phyloP scores from a whole-genome alignment of 73 alveolate genomes.

The Tetrahymena elliotti region DNA sequence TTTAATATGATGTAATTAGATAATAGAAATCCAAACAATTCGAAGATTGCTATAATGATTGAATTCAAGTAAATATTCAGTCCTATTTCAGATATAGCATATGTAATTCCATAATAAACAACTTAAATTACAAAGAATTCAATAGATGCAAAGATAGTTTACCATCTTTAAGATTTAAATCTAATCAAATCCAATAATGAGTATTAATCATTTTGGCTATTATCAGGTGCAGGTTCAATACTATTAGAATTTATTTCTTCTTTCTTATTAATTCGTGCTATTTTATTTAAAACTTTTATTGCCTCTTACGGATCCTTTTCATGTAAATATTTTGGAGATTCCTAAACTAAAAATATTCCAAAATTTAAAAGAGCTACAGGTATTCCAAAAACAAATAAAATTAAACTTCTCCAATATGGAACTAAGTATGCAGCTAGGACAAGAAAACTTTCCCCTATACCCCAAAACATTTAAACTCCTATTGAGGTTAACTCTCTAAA shows the following conservation, averaged over 20 bases:
- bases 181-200: constrained; percentile 3
- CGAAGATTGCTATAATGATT: constrained; percentile 7
- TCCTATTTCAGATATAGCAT: constrained; percentile 13
- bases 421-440: constrained; percentile 9
- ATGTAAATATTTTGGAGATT: constrained; percentile 17
- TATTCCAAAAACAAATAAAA: neutral
- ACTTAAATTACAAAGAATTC: constrained; percentile 14
- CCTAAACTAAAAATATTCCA: neutral
- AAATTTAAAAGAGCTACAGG: constrained; percentile 5
- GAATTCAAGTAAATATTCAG: constrained; percentile 3
- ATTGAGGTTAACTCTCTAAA: constrained; percentile 18
- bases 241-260: neutral
- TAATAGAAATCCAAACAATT: neutral
- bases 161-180: constrained; percentile 10
- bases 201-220: neutral
- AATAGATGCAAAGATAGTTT: neutral
- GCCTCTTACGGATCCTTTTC: neutral
- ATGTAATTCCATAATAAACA: constrained; percentile 32
- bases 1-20: neutral
- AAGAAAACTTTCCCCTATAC: constrained; percentile 14
- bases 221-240: neutral
- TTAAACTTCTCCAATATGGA: constrained; percentile 20
- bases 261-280: constrained; percentile 5
- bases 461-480: constrained; percentile 21
- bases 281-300: neutral